phyloP scores from a whole-genome alignment of 805 yeast genomes.

The Metschnikowia lachancei region DNA sequence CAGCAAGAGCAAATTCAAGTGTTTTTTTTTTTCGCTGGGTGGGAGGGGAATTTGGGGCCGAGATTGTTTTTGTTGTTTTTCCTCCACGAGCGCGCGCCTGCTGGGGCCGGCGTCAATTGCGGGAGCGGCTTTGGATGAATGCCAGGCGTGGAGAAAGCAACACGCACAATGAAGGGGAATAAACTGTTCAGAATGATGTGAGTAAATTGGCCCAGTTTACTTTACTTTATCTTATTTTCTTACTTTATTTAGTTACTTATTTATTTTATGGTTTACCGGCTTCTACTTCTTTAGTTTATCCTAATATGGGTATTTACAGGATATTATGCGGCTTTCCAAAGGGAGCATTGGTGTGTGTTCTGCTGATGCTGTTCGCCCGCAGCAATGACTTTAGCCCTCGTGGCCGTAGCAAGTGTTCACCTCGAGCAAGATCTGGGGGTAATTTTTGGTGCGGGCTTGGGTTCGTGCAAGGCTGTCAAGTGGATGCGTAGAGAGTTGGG shows the following conservation, averaged over 20 bases:
- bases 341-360: no score
- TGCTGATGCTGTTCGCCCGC: no score
- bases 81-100: slow-evolving; percentile 7
- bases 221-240: no score
- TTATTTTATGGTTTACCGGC: no score
- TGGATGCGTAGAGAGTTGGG: neutral
- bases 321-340: no score
- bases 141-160: neutral
- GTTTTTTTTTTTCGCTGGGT: slow-evolving; percentile 1
- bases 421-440: neutral
- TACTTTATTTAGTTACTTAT: neutral
- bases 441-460: neutral
- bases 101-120: neutral
- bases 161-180: no score
- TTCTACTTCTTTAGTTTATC: no score
- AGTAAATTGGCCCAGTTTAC: no score
- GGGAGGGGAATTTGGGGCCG: slow-evolving; percentile 5
- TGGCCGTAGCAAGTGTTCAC: neutral
- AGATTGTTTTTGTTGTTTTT: slow-evolving; percentile 10
- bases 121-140: neutral
- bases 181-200: neutral
- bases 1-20: slow-evolving; percentile 3
- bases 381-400: no score
- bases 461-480: neutral
- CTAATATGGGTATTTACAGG: neutral